Evolutionary conservation across 2,329 filamentous ascomycete species (phyloP), one percentile per base, ranked within the genome.

Genomic region (Fusarium sarcochroum): DNA sequence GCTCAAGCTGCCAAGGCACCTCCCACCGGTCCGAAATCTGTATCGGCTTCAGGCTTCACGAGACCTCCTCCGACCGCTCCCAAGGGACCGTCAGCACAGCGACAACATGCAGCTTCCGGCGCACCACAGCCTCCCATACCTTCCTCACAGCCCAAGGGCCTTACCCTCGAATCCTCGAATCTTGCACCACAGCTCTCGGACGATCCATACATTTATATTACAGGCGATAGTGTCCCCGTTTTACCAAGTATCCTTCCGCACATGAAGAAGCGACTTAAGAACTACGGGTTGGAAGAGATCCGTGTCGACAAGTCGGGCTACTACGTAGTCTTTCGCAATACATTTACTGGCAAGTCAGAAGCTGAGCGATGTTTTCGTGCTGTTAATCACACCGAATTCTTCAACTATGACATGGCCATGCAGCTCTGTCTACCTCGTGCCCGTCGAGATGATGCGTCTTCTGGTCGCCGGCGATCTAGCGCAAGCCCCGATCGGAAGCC

Each of bases 361-460:
- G 91, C 93, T 1, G 90, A 93, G 70, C 87, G 92, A 65, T 98
- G 94, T 76, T 94, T 89, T 78, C 86, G 88, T 54, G 87, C 90
- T 51, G 94, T 92, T 69, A 90, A 98, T 76, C 91, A 92, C 77
- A 91, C 91, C 42, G 87, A 92, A 7, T 88, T 99, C 67, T 99
- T 99, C 82, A 98, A 92, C 2, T 98, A 98, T 64, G 83, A 82
- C 63, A 95, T 99, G 92, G 88, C 89, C 44, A 97, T 99, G 93
- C 91, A 95, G 76, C 90, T 93, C 57, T 91, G 72, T 66, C 73
- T 78, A 60, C 82, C 75, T 53, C 71, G 64, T 67, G 68, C 68
- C 15, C 67, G 53, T 54, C 76, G 63, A 51, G 65, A 69, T 54
- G 53, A 63, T 62, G 72, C 70, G 34, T 66, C 56, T 71, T 75